Percentiles rank a stretch among this genome's conserved stretches.
Conservation (phyloP, 2,329 filamentous ascomycete genomes). For the Pseudocercospora fijiensis region DNA sequence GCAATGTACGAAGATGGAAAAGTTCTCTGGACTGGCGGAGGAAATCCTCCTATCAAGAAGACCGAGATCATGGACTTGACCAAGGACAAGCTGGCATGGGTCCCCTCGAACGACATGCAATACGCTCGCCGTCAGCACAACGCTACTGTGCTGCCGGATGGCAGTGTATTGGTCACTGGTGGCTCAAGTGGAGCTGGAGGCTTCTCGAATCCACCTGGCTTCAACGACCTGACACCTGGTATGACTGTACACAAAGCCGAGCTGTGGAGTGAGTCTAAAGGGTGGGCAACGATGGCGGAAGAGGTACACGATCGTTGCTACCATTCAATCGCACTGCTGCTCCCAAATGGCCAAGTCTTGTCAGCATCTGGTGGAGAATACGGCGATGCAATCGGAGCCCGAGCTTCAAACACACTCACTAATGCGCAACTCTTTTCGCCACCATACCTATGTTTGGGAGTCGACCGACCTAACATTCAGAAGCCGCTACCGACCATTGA, state of each 20-base stretch:
- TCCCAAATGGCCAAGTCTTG: background rate
- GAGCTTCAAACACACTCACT: background rate
- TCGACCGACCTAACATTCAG: background rate
- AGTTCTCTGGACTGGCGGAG: slow-evolving; percentile 11
- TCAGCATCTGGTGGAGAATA: background rate
- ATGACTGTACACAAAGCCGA: background rate
- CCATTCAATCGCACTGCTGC: background rate
- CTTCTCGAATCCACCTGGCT: background rate
- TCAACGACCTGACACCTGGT: background rate
- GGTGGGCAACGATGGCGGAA: background rate
- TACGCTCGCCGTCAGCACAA: slow-evolving; percentile 13
- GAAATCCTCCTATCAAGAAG: background rate
- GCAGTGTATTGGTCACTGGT: slow-evolving; percentile 2
- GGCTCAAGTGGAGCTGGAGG: background rate
- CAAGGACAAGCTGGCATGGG: background rate
- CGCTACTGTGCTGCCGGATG: slow-evolving; percentile 11
- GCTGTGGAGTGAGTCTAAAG: background rate
- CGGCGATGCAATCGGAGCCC: background rate
- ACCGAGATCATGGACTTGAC: slow-evolving; percentile 1
- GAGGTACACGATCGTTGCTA: background rate
- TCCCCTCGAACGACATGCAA: background rate
- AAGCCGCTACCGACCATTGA: background rate
- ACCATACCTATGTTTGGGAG: slow-evolving; percentile 9
- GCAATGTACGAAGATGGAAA: slow-evolving; percentile 13
- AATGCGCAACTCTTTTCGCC: slow-evolving; percentile 14